Evolutionary conservation across 2,329 filamentous ascomycete genomes (phyloP).

Genomic region (Ilyonectria mors-panacis): DNA sequence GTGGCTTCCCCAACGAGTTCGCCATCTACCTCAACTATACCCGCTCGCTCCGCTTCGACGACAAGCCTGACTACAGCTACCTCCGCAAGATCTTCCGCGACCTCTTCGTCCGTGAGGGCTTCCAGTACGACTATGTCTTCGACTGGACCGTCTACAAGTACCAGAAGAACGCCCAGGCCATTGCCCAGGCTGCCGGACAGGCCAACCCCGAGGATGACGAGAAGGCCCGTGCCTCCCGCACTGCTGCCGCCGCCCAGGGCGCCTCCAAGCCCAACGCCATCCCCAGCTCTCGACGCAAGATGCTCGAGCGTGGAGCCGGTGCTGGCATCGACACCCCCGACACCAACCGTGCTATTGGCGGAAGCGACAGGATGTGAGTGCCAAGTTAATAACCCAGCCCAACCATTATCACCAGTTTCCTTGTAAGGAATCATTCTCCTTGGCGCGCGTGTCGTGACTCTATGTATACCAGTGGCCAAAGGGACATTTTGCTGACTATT

Average conservation of each 20-base stretch:
- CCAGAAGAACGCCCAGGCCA: constrained; percentile 98
- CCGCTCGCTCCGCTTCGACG: constrained; percentile 96
- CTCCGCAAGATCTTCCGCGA: constrained; percentile 99
- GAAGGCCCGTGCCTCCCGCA: constrained; percentile 79
- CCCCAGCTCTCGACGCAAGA: constrained; percentile 85
- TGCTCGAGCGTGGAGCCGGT: constrained; percentile 78
- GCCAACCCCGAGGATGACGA: constrained; percentile 81
- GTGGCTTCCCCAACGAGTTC: constrained; percentile 99
- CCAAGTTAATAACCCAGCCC: constrained; percentile 65
- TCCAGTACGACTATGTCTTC: constrained; percentile 99
- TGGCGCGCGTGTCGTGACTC: constrained; percentile 84
- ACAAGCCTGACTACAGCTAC: constrained; percentile 99
- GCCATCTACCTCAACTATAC: constrained; percentile 99
- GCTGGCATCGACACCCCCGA: constrained; percentile 77
- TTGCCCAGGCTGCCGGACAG: constrained; percentile 83
- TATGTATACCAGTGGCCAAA: constrained; percentile 79
- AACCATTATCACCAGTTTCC: constrained; percentile 66
- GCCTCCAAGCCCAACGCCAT: constrained; percentile 80
- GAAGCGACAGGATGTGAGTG: constrained; percentile 98
- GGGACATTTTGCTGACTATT: constrained; percentile 78
- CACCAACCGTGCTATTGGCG: constrained; percentile 81
- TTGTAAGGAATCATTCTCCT: constrained; percentile 89
- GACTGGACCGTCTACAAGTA: constrained; percentile 99
- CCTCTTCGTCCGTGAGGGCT: constrained; percentile 97
- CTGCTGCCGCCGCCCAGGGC: constrained; percentile 75